These are phyloP conservation scores for Phtheirospermum japonicum DNA, from an alignment of 257 asterid species.

Conservation along the genomic window DNA sequence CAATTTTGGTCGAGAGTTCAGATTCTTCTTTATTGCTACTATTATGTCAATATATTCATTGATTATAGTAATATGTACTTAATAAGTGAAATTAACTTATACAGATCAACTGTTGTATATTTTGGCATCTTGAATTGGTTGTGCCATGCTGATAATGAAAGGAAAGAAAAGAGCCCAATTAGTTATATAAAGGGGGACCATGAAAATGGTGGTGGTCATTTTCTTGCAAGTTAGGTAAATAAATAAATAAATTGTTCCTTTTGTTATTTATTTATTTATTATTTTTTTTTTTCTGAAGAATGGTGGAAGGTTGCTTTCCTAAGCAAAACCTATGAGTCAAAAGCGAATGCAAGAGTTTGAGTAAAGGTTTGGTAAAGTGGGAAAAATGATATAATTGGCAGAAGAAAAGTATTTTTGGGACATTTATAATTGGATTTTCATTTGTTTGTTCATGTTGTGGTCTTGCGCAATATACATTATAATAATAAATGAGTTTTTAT, in stretches of 20 bases:
- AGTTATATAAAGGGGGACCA: slow-evolving; percentile 8
- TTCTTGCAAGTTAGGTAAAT: slow-evolving; percentile 30
- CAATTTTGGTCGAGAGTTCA: neutral
- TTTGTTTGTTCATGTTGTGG: no score
- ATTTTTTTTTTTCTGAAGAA: slow-evolving; percentile 22
- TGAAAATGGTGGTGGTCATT: slow-evolving; percentile 30
- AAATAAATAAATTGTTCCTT: neutral
- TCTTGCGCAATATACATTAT: no score
- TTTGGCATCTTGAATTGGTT: slow-evolving; percentile 3
- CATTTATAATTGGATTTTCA: neutral
- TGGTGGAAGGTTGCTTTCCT: slow-evolving; percentile 37
- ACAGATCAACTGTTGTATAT: neutral
- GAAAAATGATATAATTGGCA: slow-evolving; percentile 24
- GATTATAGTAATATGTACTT: slow-evolving; percentile 30
- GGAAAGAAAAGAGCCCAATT: slow-evolving; percentile 8
- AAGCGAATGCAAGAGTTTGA: slow-evolving; percentile 30
- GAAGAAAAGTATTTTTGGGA: slow-evolving; percentile 29
- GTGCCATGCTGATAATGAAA: slow-evolving; percentile 17
- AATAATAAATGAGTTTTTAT: no score
- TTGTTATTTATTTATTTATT: neutral
- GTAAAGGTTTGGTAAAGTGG: slow-evolving; percentile 42
- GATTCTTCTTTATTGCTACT: neutral
- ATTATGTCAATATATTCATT: slow-evolving; percentile 33
- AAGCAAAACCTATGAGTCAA: slow-evolving; percentile 35
- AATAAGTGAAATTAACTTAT: neutral